Base-by-base conservation (phyloP, 2,329 filamentous ascomycete genomes). In the Alternaria incomplexa region DNA sequence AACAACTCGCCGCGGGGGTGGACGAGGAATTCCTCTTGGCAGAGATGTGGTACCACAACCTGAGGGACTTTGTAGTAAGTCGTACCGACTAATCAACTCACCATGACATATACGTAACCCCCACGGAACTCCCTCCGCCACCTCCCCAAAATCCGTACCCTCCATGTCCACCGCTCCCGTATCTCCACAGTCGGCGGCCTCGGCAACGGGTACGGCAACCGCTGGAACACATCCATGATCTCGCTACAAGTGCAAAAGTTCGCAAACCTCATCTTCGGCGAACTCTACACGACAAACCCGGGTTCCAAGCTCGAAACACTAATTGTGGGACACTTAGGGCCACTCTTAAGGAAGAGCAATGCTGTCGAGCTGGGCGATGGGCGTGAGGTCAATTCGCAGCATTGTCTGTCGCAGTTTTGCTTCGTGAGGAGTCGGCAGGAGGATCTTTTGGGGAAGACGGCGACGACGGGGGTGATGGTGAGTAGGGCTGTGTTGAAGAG, bases 51-150 rank as follows among this genome's bases (percentile, higher is more conserved):
- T 36, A 36, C 15, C 13, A n/a, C 7, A 36, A 36, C 32, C 15
- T 36, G 15, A n/a, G 15, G 5, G 32, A 36, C 32, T 36, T 36
- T 8, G 32, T 36, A 36, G 32, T 36, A 36, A 36, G 32, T 4
- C 7, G 0, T n/a, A n/a, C 13, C 15, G 15, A 2, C 7, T 15
- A 1, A 1, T 15, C 6, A n/a, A n/a, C 1, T 9, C 1, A n/a
- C 7, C 0, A n/a, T n/a, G 1, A 2, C 7, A 8, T 3, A 36
- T 9, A n/a, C 3, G n/a, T 4, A 36, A 7, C 4, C 32, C 15
- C 15, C 8, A 36, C 32, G n/a, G 15, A 2, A 36, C 32, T 36
- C 32, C 8, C 13, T 36, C 32, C 32, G 32, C 15, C 32, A 15
- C 32, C 32, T 36, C 13, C 13, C 32, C 15, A 36, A 36, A n/a